phyloP scores from a whole-genome alignment of 2,329 filamentous ascomycete genomes.

The Verticillium isaacii region DNA sequence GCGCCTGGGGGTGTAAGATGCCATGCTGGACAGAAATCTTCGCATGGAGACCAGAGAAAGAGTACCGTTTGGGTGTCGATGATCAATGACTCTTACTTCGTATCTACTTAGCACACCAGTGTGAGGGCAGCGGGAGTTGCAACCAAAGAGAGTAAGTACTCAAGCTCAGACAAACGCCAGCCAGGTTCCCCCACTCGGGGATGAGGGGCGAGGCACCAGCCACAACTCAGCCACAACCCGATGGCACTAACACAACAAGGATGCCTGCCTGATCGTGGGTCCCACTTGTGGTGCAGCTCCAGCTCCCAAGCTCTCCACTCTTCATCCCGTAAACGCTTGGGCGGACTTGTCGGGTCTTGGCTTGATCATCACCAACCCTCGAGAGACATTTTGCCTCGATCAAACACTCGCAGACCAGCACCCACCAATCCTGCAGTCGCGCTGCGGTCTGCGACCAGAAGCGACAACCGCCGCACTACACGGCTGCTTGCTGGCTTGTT shows the following conservation, averaged over 20 bases:
- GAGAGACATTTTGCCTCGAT: background rate
- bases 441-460: background rate
- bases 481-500: background rate
- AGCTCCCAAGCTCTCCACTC: background rate
- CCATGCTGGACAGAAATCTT: slow-evolving; percentile 37
- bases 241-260: background rate
- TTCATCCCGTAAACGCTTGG: background rate
- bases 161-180: background rate
- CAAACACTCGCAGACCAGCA: background rate
- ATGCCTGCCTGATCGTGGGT: background rate
- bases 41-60: slow-evolving; percentile 14
- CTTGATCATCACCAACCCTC: background rate
- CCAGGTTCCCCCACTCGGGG: background rate
- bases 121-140: background rate
- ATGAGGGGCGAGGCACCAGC: background rate
- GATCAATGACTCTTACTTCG: background rate
- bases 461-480: background rate
- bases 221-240: background rate
- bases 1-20: slow-evolving; percentile 31
- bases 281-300: background rate
- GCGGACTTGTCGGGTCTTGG: background rate
- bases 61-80: background rate
- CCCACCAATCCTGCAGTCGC: background rate
- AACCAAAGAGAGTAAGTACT: background rate
- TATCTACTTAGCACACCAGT: background rate